A percentile compares a stretch with the other conserved stretches of the same genome.
Evolutionary conservation across 139 green algal species (phyloP).

Genomic region (Volvox africanus): DNA sequence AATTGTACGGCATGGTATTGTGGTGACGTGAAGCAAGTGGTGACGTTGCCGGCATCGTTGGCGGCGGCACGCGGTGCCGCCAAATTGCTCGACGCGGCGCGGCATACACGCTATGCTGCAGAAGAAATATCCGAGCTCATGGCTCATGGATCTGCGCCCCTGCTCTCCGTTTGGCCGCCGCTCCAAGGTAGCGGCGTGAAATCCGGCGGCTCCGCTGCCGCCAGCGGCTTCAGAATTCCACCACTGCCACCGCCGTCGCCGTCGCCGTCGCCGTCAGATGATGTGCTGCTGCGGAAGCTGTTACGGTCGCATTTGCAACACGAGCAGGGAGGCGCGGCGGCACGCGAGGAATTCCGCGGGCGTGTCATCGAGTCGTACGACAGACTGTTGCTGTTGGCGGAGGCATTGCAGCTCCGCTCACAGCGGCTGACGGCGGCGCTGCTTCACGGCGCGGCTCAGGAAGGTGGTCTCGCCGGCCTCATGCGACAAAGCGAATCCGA

Average conservation of each 20-base stretch:
- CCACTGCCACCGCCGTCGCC: too few relatives aligned
- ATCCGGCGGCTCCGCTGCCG: background rate
- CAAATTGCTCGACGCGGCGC: background rate
- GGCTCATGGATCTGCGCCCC: background rate
- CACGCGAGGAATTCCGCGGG: background rate
- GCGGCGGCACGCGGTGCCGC: background rate
- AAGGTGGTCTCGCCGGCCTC: background rate
- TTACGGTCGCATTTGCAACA: background rate
- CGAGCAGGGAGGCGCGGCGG: background rate
- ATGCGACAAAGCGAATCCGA: background rate
- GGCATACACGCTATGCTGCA: background rate
- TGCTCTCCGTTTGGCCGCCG: background rate
- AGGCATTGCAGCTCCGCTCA: background rate
- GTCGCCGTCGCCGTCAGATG: background rate
- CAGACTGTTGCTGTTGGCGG: background rate
- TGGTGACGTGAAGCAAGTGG: background rate
- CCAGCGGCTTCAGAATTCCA: background rate
- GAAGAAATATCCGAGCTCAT: background rate
- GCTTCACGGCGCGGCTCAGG: background rate
- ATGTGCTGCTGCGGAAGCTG: conserved; percentile 27
- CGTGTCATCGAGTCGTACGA: background rate
- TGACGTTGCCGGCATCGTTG: background rate
- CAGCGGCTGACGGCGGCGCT: background rate
- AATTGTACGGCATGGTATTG: background rate
- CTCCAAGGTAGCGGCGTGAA: background rate